phyloP scores from a whole-genome alignment of 208 protist genomes.

The Trichomonas vaginalis region DNA sequence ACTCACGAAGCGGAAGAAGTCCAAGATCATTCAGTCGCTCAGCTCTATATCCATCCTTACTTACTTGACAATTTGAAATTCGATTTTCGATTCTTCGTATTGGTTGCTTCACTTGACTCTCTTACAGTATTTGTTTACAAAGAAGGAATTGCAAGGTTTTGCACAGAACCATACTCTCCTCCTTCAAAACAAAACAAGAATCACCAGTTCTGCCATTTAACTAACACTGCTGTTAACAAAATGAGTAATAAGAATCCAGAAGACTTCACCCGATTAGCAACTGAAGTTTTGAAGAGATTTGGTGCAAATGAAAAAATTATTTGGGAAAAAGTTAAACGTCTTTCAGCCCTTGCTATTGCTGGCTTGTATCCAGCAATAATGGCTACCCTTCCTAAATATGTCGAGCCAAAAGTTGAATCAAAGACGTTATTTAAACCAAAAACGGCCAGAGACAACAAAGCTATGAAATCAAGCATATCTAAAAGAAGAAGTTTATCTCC shows the following conservation, averaged over 20 bases:
- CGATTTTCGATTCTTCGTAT: conserved; percentile 34
- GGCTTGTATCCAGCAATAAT: not conserved
- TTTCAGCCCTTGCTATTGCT: not conserved
- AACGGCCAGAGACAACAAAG: not conserved
- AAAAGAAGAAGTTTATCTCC: not conserved
- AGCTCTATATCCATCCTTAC: conserved; percentile 29
- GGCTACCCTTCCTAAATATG: not conserved
- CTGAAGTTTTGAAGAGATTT: not conserved
- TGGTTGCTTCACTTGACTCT: conserved; percentile 22
- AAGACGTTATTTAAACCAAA: not conserved
- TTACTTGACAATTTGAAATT: conserved; percentile 33
- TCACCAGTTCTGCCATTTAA: conserved; percentile 18
- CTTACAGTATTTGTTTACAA: conserved; percentile 30
- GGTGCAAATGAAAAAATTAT: not conserved
- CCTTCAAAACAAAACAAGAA: not conserved
- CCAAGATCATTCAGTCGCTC: not conserved
- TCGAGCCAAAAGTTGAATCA: not conserved
- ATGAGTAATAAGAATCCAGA: not conserved
- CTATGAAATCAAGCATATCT: not conserved
- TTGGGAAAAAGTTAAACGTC: not conserved
- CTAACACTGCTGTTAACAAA: conserved; percentile 14
- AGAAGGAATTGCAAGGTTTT: conserved; percentile 25
- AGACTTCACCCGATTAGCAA: not conserved
- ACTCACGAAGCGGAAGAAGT: not conserved
- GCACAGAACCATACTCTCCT: conserved; percentile 22